These are phyloP conservation scores for Plectosphaerella cucumerina DNA, from an alignment of 2,329 filamentous ascomycete species.

Conservation along the genomic window DNA sequence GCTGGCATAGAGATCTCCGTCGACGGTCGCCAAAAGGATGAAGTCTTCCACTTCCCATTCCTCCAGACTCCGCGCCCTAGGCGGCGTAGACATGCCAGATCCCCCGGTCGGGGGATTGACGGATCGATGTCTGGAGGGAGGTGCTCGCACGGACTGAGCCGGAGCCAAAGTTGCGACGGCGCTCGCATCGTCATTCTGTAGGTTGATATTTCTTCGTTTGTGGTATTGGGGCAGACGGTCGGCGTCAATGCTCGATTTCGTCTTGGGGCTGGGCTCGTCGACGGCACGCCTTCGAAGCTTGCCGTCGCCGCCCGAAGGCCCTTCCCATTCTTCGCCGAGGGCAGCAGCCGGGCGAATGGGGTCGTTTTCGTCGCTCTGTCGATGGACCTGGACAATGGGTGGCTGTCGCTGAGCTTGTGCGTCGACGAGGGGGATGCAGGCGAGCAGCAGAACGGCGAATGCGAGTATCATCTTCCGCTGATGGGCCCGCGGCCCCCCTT, in stretches of 20 bases:
- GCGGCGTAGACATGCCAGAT: constrained; percentile 73
- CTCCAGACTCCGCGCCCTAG: constrained; percentile 92
- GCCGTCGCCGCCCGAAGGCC: constrained; percentile 17
- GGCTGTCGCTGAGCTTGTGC: constrained; percentile 54
- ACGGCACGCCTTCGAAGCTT: constrained; percentile 9
- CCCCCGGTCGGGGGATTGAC: constrained; percentile 50
- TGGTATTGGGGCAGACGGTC: constrained; percentile 11
- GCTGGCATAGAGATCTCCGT: constrained; percentile 89
- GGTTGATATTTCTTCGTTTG: constrained; percentile 22
- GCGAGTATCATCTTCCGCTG: constrained; percentile 47
- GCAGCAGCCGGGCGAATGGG: constrained; percentile 18
- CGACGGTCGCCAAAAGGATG: constrained; percentile 99
- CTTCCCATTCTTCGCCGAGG: constrained; percentile 21
- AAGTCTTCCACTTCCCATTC: constrained; percentile 99
- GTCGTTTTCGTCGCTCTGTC: constrained; percentile 5
- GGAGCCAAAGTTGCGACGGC: constrained; percentile 97
- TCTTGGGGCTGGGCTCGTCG: constrained; percentile 15
- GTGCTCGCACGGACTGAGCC: constrained; percentile 93
- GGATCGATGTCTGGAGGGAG: constrained; percentile 61
- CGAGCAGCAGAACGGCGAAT: constrained; percentile 54
- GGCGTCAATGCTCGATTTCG: constrained; percentile 22
- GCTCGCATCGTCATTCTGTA: constrained; percentile 70
- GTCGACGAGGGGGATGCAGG: constrained; percentile 51
- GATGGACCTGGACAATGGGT: constrained; percentile 7
- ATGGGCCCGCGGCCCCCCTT: constrained; percentile 43